phyloP scores from a whole-genome alignment of 2,329 filamentous ascomycete species.

The Dactylellina parvicollis region DNA sequence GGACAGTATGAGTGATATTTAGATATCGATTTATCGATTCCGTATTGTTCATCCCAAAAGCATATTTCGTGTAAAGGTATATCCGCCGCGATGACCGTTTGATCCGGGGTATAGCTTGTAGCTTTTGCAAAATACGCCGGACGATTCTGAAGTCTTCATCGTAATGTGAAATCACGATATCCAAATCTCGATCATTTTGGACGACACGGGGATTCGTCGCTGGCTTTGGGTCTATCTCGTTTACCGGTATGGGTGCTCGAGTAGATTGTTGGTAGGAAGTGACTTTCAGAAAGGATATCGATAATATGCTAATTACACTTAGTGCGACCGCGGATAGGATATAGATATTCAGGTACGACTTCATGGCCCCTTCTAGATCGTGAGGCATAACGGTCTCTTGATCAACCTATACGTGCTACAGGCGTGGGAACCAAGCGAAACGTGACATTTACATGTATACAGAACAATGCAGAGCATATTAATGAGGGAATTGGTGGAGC shows the following conservation, averaged over 20 bases:
- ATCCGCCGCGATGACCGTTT: neutral
- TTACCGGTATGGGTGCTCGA: neutral
- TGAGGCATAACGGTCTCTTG: too few relatives aligned
- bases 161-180: constrained; percentile 5
- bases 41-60: neutral
- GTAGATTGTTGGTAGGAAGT: neutral
- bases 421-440: too few relatives aligned
- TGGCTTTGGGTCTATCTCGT: too few relatives aligned
- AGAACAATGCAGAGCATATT: neutral
- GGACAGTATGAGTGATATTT: neutral
- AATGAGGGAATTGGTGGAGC: neutral
- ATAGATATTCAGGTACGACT: neutral
- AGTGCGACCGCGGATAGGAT: neutral
- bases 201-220: too few relatives aligned
- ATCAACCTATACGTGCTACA: too few relatives aligned
- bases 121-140: neutral
- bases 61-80: neutral
- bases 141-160: neutral
- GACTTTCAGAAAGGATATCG: too few relatives aligned
- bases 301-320: neutral
- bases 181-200: neutral
- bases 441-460: too few relatives aligned
- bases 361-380: too few relatives aligned
- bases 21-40: neutral
- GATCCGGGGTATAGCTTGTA: neutral